Evolutionary conservation across 352 stramenopile species (phyloP).

Genomic region (Thalassiosira ordinaria): DNA sequence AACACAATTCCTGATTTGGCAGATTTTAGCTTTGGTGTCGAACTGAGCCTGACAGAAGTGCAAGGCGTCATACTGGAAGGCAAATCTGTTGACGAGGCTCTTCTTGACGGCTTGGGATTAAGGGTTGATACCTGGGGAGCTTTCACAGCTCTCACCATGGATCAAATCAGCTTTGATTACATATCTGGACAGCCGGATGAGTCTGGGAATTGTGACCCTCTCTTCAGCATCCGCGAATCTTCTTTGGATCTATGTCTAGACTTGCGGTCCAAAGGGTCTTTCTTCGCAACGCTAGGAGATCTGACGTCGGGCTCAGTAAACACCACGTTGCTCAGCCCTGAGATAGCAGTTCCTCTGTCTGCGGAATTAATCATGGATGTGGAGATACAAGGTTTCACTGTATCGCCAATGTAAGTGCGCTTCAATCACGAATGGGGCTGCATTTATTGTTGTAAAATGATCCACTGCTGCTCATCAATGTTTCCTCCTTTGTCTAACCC

Average conservation of each 20-base stretch:
- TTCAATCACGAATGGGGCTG: too few relatives aligned
- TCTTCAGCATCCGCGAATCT: slow-evolving; percentile 39
- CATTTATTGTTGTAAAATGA: too few relatives aligned
- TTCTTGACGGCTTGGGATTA: slow-evolving; percentile 15
- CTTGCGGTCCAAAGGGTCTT: slow-evolving; percentile 23
- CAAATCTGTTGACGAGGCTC: slow-evolving; percentile 1
- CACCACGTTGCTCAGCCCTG: slow-evolving; percentile 18
- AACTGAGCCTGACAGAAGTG: neutral
- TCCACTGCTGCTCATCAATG: too few relatives aligned
- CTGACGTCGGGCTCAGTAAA: slow-evolving; percentile 13
- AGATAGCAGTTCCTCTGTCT: slow-evolving; percentile 27
- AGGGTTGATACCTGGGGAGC: slow-evolving; percentile 19
- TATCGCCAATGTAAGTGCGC: slow-evolving; percentile 37
- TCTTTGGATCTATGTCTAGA: slow-evolving; percentile 30
- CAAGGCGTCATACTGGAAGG: slow-evolving; percentile 1
- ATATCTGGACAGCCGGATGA: neutral
- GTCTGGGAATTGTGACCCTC: too few relatives aligned
- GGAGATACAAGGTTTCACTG: slow-evolving; percentile 8
- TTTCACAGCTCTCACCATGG: slow-evolving; percentile 18
- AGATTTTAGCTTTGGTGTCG: too few relatives aligned
- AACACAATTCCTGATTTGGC: too few relatives aligned
- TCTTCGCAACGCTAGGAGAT: slow-evolving; percentile 24
- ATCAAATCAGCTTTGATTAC: slow-evolving; percentile 35
- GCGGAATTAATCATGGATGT: slow-evolving; percentile 45
- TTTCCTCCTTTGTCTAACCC: too few relatives aligned